These are phyloP conservation scores for Zangia roseola DNA, from an alignment of 768 basidiomycete genomes.

Conservation along the genomic window DNA sequence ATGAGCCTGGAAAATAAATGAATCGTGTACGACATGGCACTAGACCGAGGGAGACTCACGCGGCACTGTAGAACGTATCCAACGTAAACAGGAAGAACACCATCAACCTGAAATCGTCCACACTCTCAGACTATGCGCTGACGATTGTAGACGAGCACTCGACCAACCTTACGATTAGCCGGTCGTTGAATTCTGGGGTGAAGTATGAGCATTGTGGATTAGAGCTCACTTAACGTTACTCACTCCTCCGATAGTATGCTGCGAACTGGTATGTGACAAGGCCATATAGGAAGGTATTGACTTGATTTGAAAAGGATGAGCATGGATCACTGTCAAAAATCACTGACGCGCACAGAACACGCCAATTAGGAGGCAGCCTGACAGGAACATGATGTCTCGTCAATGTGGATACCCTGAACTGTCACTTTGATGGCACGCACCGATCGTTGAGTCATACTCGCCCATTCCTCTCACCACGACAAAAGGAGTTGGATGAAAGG, in stretches of 20 bases:
- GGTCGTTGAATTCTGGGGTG: conserved; percentile 16
- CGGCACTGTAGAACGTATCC: conserved; percentile 18
- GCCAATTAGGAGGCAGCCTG: conserved; percentile 12
- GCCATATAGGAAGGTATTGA: conserved; percentile 37
- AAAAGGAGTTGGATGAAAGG: too few species aligned
- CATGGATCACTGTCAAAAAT: not conserved
- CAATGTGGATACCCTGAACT: too few species aligned
- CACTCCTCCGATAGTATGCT: conserved; percentile 31
- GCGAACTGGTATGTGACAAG: conserved; percentile 44
- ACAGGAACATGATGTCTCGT: too few species aligned
- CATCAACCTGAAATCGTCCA: conserved; percentile 7
- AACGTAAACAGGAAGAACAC: conserved; percentile 17
- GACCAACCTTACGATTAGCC: conserved; percentile 3
- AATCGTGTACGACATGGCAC: not conserved
- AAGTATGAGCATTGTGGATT: not conserved
- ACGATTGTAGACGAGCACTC: not conserved
- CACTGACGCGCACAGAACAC: conserved; percentile 18
- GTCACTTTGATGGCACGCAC: too few species aligned
- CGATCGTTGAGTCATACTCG: too few species aligned
- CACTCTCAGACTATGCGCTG: not conserved
- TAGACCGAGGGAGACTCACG: conserved; percentile 5
- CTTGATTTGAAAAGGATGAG: conserved; percentile 5
- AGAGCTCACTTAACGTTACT: not conserved
- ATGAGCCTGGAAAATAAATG: conserved; percentile 7
- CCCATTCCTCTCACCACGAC: too few species aligned